These are phyloP conservation scores for Cutaneotrichosporon sp. DNA, from an alignment of 1,284 basidiomycete genomes.

Conservation along the genomic window DNA sequence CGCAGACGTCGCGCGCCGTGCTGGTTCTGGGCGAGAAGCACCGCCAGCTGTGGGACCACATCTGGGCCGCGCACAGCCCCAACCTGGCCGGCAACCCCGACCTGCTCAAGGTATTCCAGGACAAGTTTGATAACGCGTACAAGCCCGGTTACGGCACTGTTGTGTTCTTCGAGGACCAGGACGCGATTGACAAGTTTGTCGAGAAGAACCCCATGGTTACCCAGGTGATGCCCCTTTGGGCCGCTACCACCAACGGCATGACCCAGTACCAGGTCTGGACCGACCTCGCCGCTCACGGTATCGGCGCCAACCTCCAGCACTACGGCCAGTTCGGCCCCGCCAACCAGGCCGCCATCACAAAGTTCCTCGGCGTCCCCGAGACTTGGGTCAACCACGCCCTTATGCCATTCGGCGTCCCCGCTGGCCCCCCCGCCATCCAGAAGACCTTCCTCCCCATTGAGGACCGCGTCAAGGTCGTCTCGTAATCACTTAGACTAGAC, in stretches of 20 bases:
- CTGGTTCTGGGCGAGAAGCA: constrained; percentile 49
- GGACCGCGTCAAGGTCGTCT: constrained; percentile 11
- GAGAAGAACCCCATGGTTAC: constrained; percentile 43
- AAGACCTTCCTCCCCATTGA: constrained; percentile 32
- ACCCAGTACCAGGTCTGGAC: constrained; percentile 46
- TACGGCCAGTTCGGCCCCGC: constrained; percentile 20
- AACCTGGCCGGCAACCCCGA: constrained; percentile 6
- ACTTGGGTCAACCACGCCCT: constrained; percentile 42
- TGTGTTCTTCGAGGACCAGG: constrained; percentile 51
- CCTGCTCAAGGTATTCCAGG: constrained; percentile 10
- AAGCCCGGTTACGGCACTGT: constrained; percentile 50
- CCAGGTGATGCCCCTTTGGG: constrained; percentile 8
- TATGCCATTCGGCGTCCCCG: constrained; percentile 44
- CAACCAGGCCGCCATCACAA: constrained; percentile 28
- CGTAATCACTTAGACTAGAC: background rate
- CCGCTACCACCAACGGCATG: constrained; percentile 25
- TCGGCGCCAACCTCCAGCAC: constrained; percentile 46
- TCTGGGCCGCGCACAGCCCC: constrained; percentile 24
- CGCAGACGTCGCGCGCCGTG: constrained; percentile 49
- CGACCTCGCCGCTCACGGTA: constrained; percentile 42
- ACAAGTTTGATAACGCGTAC: constrained; percentile 42
- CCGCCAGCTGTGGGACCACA: constrained; percentile 48
- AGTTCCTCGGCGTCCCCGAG: constrained; percentile 35
- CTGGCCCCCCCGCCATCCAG: constrained; percentile 5
- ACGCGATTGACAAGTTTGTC: constrained; percentile 46